phyloP scores from a whole-genome alignment of 225 moss, liverwort and hornwort genomes.

The Sphagnum contortum region DNA sequence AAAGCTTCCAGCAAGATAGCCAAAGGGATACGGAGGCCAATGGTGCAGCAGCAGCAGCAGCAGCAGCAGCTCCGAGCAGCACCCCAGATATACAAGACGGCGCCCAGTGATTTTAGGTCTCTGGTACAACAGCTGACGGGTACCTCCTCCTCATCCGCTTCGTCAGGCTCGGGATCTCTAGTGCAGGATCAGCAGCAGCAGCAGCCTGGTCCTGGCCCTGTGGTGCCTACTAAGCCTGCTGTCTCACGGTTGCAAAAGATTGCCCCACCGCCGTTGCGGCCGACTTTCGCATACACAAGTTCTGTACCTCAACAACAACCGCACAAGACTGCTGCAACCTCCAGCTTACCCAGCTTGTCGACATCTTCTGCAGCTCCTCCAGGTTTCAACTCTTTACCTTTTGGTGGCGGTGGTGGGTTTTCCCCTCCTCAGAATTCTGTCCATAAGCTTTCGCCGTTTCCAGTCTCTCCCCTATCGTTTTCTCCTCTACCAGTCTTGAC shows the following conservation, averaged over 20 bases:
- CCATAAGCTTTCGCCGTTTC: slow-evolving; percentile 42
- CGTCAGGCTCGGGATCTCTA: no score
- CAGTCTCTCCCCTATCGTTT: slow-evolving; percentile 68
- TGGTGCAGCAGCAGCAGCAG: slow-evolving; percentile 22
- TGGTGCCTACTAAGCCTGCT: slow-evolving; percentile 38
- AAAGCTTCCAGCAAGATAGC: slow-evolving; percentile 77
- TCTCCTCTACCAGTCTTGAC: slow-evolving; percentile 78
- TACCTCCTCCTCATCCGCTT: slow-evolving; percentile 27
- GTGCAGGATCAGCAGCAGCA: neutral
- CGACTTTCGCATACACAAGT: slow-evolving; percentile 38
- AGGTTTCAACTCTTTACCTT: slow-evolving; percentile 33
- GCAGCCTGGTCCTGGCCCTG: slow-evolving; percentile 8
- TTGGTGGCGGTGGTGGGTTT: slow-evolving; percentile 23
- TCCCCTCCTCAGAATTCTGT: slow-evolving; percentile 40
- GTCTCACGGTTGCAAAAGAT: slow-evolving; percentile 73
- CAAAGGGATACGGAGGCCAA: slow-evolving; percentile 63
- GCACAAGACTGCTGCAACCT: slow-evolving; percentile 14
- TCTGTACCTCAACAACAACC: slow-evolving; percentile 20
- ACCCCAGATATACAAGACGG: slow-evolving; percentile 88
- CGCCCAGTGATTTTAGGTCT: slow-evolving; percentile 72
- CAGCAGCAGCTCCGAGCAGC: slow-evolving; percentile 32
- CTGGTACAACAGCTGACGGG: slow-evolving; percentile 89
- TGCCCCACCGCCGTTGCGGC: slow-evolving; percentile 83
- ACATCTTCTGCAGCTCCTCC: slow-evolving; percentile 11
- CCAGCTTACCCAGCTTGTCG: slow-evolving; percentile 16